Conservation (phyloP, 169 alveolate genomes). For the Plasmodium inui region DNA sequence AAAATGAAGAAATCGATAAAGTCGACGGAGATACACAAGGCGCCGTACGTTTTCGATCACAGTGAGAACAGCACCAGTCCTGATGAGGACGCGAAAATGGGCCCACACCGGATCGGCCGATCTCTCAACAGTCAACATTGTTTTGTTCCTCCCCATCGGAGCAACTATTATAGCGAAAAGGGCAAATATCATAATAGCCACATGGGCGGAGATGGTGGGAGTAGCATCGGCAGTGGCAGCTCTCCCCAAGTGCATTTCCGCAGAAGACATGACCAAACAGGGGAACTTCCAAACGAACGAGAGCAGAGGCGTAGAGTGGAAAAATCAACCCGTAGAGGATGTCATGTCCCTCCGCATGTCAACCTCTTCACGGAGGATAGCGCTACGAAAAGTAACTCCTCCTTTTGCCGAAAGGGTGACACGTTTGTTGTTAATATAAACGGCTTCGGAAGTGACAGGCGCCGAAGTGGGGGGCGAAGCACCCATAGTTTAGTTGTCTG, state of each 20-base stretch:
- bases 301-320: neutral
- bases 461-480: neutral
- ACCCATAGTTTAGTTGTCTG: neutral
- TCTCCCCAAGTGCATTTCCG: neutral
- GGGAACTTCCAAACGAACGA: neutral
- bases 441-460: neutral
- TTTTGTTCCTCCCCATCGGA: neutral
- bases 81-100: neutral
- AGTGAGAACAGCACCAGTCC: neutral
- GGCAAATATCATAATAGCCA: neutral
- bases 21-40: slow-evolving; percentile 28
- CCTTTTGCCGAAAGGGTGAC: neutral
- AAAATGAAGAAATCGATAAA: slow-evolving; percentile 22
- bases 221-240: neutral
- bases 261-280: neutral
- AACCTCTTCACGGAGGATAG: slow-evolving; percentile 1
- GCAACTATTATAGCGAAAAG: neutral
- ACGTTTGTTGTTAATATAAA: neutral
- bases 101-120: neutral
- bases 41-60: slow-evolving; percentile 4
- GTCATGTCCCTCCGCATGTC: neutral
- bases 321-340: neutral
- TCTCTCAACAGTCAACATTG: neutral
- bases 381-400: neutral
- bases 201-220: neutral